A percentile compares a stretch with the other conserved stretches of the same genome.
phyloP scores from a whole-genome alignment of 2,329 filamentous ascomycete species.

The Colletotrichum sp. region DNA sequence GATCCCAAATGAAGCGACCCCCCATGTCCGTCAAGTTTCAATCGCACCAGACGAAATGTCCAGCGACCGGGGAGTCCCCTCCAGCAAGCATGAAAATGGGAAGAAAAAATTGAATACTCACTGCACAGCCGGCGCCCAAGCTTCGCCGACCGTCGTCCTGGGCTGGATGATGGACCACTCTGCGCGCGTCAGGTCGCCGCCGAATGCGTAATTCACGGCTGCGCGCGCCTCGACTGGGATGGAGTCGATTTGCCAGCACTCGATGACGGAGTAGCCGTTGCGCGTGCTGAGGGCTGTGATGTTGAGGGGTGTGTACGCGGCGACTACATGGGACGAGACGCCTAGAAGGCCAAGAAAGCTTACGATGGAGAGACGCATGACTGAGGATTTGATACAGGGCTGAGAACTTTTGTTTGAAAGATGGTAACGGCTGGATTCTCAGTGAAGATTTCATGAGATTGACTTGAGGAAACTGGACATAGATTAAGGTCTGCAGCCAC shows the following conservation, averaged over 20 bases:
- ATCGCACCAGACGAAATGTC: not conserved
- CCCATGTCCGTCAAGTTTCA: not conserved
- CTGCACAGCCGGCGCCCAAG: constrained; percentile 36
- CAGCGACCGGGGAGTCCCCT: not conserved
- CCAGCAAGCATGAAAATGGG: not conserved
- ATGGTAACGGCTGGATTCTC: not conserved
- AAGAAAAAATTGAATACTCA: constrained; percentile 14
- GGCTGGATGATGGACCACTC: constrained; percentile 35
- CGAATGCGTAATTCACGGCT: constrained; percentile 31
- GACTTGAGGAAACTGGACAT: accelerated
- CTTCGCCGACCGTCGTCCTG: constrained; percentile 31
- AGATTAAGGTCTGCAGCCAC: not conserved
- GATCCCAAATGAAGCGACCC: not conserved
- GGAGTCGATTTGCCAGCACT: constrained; percentile 48
- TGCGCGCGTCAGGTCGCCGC: constrained; percentile 29
- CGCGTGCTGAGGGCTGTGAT: constrained; percentile 42
- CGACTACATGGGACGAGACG: not conserved
- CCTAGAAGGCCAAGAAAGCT: not conserved
- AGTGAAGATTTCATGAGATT: accelerated
- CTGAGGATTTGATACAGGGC: not conserved
- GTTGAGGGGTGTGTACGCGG: constrained; percentile 33
- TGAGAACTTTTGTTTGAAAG: no score
- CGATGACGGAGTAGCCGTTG: constrained; percentile 41
- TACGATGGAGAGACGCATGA: not conserved
- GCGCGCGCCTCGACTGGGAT: constrained; percentile 28